Conservation (phyloP, 768 basidiomycete genomes). For the Suillus hirtellus region DNA sequence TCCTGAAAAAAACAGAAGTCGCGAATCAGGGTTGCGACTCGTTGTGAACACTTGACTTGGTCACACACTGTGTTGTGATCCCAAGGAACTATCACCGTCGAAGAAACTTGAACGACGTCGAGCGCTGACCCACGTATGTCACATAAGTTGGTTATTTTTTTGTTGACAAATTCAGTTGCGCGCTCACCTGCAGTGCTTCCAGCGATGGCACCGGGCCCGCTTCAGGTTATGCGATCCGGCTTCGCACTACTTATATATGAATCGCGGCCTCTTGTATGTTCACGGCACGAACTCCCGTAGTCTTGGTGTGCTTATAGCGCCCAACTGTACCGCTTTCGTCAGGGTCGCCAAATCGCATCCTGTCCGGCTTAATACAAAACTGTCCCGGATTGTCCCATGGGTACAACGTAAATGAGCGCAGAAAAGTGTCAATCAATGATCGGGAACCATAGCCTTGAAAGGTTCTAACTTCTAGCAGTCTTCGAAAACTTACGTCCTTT, state of each 20-base stretch:
- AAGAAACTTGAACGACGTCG: no score
- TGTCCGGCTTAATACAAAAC: not conserved
- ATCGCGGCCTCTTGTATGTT: not conserved
- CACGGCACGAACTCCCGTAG: not conserved
- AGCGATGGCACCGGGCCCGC: not conserved
- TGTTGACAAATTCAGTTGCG: not conserved
- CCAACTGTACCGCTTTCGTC: not conserved
- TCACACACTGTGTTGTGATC: not conserved
- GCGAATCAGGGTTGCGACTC: not conserved
- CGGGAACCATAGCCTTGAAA: not conserved
- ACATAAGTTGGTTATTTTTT: no score
- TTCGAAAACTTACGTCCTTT: conserved; percentile 1
- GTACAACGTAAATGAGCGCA: conserved; percentile 6
- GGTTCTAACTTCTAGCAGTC: not conserved
- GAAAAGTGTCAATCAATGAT: not conserved
- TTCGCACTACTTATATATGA: not conserved
- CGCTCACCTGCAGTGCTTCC: not conserved
- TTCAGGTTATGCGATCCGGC: not conserved
- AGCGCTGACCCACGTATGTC: no score
- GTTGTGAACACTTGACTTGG: not conserved
- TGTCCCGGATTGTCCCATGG: not conserved
- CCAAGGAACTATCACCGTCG: not conserved
- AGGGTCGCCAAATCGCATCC: not conserved
- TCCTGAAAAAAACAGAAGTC: no score
- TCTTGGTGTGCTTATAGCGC: no score